Evolutionary conservation across 306 rosid species (phyloP).

Genomic region (Parietaria judaica): DNA sequence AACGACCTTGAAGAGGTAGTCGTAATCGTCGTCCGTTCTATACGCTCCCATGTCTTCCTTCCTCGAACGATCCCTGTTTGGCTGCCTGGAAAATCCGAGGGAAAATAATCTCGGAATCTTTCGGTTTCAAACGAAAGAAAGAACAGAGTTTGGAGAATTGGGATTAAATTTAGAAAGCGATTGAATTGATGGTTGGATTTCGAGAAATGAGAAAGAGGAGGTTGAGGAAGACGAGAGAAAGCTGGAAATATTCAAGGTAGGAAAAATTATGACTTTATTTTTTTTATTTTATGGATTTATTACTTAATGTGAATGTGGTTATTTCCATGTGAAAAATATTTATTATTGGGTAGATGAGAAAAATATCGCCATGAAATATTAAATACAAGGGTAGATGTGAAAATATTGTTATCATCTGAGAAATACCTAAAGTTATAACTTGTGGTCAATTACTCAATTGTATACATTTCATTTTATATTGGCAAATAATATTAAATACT

Average conservation of each 20-base stretch:
- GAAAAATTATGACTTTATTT: background rate
- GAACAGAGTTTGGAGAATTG: conserved; percentile 7
- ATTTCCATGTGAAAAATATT: no score
- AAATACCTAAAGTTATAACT: no score
- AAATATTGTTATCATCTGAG: no score
- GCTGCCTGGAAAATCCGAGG: conserved; percentile 19
- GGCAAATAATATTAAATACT: no score
- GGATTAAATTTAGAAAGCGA: conserved; percentile 6
- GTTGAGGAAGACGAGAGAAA: conserved; percentile 19
- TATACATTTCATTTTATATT: no score
- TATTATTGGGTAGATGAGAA: no score
- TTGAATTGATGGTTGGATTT: conserved; percentile 18
- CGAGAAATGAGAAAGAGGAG: conserved; percentile 20
- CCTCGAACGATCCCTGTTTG: conserved; percentile 9
- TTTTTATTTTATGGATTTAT: background rate
- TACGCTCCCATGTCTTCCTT: conserved; percentile 51
- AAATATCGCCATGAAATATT: no score
- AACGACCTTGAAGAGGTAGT: conserved; percentile 73
- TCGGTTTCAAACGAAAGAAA: background rate
- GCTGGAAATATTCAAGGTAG: conserved; percentile 18
- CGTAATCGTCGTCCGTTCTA: conserved; percentile 79
- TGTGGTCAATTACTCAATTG: no score
- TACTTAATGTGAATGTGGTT: background rate
- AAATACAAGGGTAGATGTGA: no score
- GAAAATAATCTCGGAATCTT: background rate